phyloP scores from a whole-genome alignment of 257 asterid genomes.

The Penstemon barbatus region DNA sequence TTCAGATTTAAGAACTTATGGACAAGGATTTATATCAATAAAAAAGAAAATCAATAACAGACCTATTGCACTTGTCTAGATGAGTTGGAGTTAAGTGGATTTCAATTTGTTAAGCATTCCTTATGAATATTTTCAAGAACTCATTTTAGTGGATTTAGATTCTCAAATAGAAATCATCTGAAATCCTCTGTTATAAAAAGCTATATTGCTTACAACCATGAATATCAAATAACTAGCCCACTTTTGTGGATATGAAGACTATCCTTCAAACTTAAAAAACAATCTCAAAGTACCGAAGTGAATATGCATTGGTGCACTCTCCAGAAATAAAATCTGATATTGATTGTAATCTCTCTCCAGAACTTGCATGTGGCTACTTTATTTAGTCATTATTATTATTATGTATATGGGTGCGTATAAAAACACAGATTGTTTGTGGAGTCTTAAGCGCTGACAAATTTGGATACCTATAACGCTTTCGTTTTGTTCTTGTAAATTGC shows the following conservation, averaged over 20 bases:
- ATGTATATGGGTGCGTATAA: background rate
- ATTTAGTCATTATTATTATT: slow-evolving; percentile 1
- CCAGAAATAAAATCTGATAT: background rate
- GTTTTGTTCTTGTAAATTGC: slow-evolving; percentile 31
- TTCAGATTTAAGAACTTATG: background rate
- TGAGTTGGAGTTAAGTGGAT: slow-evolving; percentile 2
- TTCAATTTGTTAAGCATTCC: background rate
- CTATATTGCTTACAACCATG: background rate
- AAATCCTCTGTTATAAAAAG: background rate
- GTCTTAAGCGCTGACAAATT: background rate
- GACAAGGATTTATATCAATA: too few species aligned
- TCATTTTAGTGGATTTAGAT: background rate
- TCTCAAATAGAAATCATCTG: background rate
- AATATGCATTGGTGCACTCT: background rate
- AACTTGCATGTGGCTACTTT: background rate
- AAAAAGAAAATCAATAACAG: background rate
- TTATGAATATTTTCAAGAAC: background rate
- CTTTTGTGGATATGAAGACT: background rate
- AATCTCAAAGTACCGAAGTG: slow-evolving; percentile 9
- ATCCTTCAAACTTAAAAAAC: background rate
- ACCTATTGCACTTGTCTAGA: slow-evolving; percentile 2
- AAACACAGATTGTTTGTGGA: background rate
- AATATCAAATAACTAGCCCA: too few species aligned
- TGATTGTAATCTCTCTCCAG: slow-evolving; percentile 1
- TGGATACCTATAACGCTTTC: slow-evolving; percentile 16